Base-by-base conservation (phyloP, 352 stramenopile genomes). In the Phytophthora cryptogea region DNA sequence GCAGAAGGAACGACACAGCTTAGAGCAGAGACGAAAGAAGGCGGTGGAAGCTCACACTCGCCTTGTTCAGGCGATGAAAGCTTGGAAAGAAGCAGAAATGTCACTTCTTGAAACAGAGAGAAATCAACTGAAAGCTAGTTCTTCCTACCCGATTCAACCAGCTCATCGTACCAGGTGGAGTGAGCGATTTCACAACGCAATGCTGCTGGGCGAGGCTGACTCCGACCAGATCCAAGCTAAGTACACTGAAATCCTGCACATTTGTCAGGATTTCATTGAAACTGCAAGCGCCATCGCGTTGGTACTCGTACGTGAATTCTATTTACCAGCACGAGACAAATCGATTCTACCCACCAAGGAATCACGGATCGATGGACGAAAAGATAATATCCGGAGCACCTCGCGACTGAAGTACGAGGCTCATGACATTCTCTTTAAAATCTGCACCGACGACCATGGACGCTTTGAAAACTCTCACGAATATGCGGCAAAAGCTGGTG, bases 381-480 rank as follows among this genome's bases (percentile, higher is more conserved):
- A 79, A 32, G 83, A 91, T 39, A 68, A 84, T 3, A 74, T 95
- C 11, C 83, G 86, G 3, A 47, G 60, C 0, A 78, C 75, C 0
- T 62, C 54, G 11, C 75, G 84, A 5, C 59, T 86, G 2, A 95
- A 88, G 46, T 97, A 88, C 47, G 89, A 96, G 54, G 83, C 75
- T 0, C 85, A 95, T 52, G 89, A 92, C 35, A 96, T 98, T 16
- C 62, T 88, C 4, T 97, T 97, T 65, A 87, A 96, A 66, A 66
- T 98, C 13, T 92, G 78, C 47, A 86, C 77, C 2, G 92, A 98
- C 41, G 90, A 98, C 48, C 86, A 98, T 58, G 92, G 92, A 14
- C 72, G 94, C 3, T 98, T 89, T 52, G 92, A 98, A 50, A 77
- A 88, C 7, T 95, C 79, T 0, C 87, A 98, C 51, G 93, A 98